Percentiles rank a stretch among this genome's conserved stretches.
Evolutionary conservation across 805 yeast genomes (phyloP).

Genomic region (Naumovozyma dairenensis): DNA sequence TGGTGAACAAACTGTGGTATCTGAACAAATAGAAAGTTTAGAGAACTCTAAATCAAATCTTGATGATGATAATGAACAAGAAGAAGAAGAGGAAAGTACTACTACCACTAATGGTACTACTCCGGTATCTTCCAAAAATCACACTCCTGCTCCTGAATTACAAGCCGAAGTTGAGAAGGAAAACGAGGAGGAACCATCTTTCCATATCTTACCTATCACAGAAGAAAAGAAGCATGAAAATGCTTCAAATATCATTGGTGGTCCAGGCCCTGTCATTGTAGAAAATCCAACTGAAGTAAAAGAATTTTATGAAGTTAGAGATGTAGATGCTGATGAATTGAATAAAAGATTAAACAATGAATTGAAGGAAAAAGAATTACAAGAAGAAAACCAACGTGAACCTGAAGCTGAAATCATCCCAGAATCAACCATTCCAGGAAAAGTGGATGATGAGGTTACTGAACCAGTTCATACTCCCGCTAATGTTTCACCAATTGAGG

Average conservation of each 20-base stretch:
- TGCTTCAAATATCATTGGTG: slow-evolving; percentile 44
- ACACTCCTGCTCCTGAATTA: slow-evolving; percentile 13
- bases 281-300: slow-evolving; percentile 52
- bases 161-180: slow-evolving; percentile 3
- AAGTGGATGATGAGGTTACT: background rate
- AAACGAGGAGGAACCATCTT: slow-evolving; percentile 8
- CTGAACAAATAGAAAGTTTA: slow-evolving; percentile 5
- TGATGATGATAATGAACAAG: slow-evolving; percentile 1
- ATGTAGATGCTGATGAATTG: slow-evolving; percentile 49
- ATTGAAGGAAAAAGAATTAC: slow-evolving; percentile 8
- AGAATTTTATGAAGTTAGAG: slow-evolving; percentile 49
- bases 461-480: background rate
- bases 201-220: slow-evolving; percentile 36
- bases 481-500: slow-evolving; percentile 1
- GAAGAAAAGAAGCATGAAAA: slow-evolving; percentile 29
- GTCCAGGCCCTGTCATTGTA: slow-evolving; percentile 55
- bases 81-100: background rate
- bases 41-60: slow-evolving; percentile 1
- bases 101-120: background rate
- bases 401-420: slow-evolving; percentile 2
- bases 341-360: slow-evolving; percentile 34
- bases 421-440: background rate
- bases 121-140: slow-evolving; percentile 9
- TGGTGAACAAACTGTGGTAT: slow-evolving; percentile 32
- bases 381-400: background rate